Conservation (phyloP, 495 filamentous ascomycete genomes). For the Penicillium coprophilum region DNA sequence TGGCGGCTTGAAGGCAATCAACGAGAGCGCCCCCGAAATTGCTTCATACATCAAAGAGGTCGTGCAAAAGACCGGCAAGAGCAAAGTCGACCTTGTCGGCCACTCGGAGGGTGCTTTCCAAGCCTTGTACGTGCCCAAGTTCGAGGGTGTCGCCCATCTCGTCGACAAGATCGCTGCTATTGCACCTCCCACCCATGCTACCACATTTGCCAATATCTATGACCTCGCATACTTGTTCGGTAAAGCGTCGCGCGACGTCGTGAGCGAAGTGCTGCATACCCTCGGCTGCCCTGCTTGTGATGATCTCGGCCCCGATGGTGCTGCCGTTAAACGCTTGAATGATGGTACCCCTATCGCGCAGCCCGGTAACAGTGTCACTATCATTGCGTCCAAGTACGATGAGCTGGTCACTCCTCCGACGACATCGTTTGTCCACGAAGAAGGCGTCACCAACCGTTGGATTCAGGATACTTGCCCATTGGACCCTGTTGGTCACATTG, state of each 20-base stretch:
- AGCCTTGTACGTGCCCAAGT: conserved; percentile 53
- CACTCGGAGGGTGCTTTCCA: conserved; percentile 58
- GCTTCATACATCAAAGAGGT: conserved; percentile 50
- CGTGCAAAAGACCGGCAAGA: conserved; percentile 38
- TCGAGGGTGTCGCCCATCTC: conserved; percentile 42
- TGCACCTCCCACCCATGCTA: conserved; percentile 52
- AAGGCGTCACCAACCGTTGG: conserved; percentile 44
- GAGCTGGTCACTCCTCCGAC: conserved; percentile 48
- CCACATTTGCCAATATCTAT: conserved; percentile 48
- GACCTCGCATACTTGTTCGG: conserved; percentile 47
- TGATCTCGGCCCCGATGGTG: conserved; percentile 40
- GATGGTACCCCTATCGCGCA: conserved; percentile 48
- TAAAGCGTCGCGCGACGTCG: conserved; percentile 31
- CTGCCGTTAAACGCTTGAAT: conserved; percentile 41
- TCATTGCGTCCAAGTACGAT: conserved; percentile 50
- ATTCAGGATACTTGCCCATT: conserved; percentile 49
- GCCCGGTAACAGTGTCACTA: conserved; percentile 46
- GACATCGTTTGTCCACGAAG: conserved; percentile 47
- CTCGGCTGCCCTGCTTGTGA: conserved; percentile 51
- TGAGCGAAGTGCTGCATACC: conserved; percentile 33
- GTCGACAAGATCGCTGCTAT: conserved; percentile 51
- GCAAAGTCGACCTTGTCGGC: conserved; percentile 51
- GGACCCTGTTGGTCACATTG: conserved; percentile 53
- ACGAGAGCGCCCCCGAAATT: conserved; percentile 48
- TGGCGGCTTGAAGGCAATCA: conserved; percentile 47